A percentile compares a stretch with the other conserved stretches of the same genome.
Conservation (phyloP, 768 basidiomycete species). For the Boletales sp. region DNA sequence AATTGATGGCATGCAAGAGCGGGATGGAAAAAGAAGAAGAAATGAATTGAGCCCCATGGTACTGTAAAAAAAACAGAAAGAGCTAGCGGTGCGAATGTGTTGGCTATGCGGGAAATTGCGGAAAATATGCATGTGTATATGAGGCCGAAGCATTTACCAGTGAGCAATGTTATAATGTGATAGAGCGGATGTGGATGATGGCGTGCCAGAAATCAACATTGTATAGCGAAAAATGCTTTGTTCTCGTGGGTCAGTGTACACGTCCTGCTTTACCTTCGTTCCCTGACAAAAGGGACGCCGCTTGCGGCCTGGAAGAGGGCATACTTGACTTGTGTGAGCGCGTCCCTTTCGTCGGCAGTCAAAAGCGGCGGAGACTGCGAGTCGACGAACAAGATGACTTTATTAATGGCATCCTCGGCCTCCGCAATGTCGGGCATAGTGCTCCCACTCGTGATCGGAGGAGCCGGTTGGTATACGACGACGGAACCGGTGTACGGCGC, state of each 20-base stretch:
- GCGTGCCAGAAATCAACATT: slow-evolving; percentile 11
- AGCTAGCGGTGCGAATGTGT: slow-evolving; percentile 19
- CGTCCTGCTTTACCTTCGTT: slow-evolving; percentile 23
- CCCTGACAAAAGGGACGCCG: slow-evolving; percentile 34
- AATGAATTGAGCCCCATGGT: slow-evolving; percentile 15
- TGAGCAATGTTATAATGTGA: slow-evolving; percentile 14
- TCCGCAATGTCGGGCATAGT: slow-evolving; percentile 41
- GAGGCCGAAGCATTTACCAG: slow-evolving; percentile 18
- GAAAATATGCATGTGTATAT: slow-evolving; percentile 22
- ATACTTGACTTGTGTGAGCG: slow-evolving; percentile 46
- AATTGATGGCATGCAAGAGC: slow-evolving; percentile 22
- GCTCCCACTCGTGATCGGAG: slow-evolving; percentile 30
- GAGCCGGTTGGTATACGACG: slow-evolving; percentile 32
- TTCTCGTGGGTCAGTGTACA: not conserved
- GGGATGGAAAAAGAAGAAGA: slow-evolving; percentile 10
- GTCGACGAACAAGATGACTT: slow-evolving; percentile 52
- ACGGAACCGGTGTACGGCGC: slow-evolving; percentile 26
- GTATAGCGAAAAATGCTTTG: slow-evolving; percentile 17
- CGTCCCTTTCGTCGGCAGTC: slow-evolving; percentile 34
- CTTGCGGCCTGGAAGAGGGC: slow-evolving; percentile 49
- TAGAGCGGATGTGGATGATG: slow-evolving; percentile 9
- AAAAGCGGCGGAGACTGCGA: slow-evolving; percentile 31
- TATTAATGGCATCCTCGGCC: slow-evolving; percentile 53
- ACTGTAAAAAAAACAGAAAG: slow-evolving; percentile 5
- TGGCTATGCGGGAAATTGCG: slow-evolving; percentile 21